A percentile compares a stretch with the other conserved stretches of the same genome.
Conservation (phyloP, 2,329 filamentous ascomycete species). For the Trichophyton verrucosum region DNA sequence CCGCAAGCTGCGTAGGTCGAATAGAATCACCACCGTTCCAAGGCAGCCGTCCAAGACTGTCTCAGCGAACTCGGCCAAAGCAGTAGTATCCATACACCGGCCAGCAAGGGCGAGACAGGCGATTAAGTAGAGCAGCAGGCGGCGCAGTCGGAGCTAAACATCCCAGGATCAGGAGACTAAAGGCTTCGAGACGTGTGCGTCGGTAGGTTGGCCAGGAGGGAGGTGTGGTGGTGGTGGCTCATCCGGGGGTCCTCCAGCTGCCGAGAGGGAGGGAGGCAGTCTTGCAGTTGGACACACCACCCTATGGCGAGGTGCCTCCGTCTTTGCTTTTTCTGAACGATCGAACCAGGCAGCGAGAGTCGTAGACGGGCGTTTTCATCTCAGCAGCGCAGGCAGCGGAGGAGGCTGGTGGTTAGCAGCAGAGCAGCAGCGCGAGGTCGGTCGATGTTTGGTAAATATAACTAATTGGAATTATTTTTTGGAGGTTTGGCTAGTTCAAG, state of each 20-base stretch:
- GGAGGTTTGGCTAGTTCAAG: not conserved
- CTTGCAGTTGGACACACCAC: not conserved
- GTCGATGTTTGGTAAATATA: not conserved
- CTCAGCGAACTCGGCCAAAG: not conserved
- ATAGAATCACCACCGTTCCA: not conserved
- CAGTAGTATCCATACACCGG: not conserved
- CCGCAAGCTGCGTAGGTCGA: not conserved
- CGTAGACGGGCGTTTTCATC: not conserved
- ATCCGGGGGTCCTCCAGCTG: not conserved
- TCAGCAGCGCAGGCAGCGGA: not conserved
- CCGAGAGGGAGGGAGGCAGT: not conserved
- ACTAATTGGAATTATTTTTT: not conserved
- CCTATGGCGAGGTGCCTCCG: not conserved
- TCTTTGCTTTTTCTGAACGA: conserved; percentile 1
- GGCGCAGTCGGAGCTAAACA: not conserved
- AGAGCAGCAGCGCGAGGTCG: not conserved
- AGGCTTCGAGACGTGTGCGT: not conserved
- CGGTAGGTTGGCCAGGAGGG: not conserved
- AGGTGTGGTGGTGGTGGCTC: not conserved
- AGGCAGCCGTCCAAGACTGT: not conserved
- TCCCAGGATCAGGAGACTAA: not conserved
- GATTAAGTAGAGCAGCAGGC: not conserved
- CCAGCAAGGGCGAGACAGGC: not conserved
- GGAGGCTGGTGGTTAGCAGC: not conserved
- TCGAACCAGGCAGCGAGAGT: not conserved